phyloP scores from a whole-genome alignment of 345 rosid genomes.

The Psidium guajava region DNA sequence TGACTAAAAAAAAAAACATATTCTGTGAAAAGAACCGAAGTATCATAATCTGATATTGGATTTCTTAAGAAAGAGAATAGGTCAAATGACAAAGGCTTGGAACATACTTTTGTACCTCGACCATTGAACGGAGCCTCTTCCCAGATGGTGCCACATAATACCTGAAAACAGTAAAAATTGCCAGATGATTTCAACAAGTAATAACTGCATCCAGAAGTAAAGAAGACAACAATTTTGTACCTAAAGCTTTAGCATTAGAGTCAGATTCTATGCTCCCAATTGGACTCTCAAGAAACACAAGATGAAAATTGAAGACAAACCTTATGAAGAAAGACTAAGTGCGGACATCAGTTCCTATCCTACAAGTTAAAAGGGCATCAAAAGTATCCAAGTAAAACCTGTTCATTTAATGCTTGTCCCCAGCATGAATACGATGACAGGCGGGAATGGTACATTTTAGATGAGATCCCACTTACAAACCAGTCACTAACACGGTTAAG shows the following conservation, averaged over 20 bases:
- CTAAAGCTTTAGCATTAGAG: background rate
- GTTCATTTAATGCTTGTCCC: background rate
- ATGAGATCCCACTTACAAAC: background rate
- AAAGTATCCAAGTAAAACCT: background rate
- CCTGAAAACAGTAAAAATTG: conserved; percentile 22
- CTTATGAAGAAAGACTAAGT: background rate
- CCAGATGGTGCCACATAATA: conserved; percentile 83
- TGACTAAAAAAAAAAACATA: background rate
- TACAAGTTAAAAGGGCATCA: background rate
- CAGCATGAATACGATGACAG: background rate
- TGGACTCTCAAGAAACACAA: background rate
- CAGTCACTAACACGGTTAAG: background rate
- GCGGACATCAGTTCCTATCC: background rate
- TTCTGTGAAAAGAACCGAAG: background rate
- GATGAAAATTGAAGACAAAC: background rate
- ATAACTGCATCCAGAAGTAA: background rate
- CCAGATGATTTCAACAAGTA: background rate
- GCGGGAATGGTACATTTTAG: background rate
- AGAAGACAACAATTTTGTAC: background rate
- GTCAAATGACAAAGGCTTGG: background rate
- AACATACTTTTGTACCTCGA: conserved; percentile 72
- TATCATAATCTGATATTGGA: background rate
- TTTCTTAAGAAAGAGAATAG: background rate
- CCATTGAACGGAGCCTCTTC: conserved; percentile 79
- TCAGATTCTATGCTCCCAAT: background rate